These are phyloP conservation scores for Vitis hybrid DNA, from an alignment of 177 flowering plant genomes.

Conservation along the genomic window DNA sequence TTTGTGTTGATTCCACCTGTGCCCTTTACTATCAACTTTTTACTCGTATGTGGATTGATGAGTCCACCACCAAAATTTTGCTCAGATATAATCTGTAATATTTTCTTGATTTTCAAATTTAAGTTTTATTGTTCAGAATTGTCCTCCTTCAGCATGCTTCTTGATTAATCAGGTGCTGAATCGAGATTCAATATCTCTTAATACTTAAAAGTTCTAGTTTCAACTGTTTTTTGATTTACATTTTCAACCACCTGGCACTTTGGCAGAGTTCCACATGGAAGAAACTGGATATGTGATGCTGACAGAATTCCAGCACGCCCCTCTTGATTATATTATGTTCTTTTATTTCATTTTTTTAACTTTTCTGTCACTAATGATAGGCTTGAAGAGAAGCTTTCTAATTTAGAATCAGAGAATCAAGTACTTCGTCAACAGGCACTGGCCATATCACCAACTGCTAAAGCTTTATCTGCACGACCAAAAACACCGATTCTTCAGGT, in stretches of 20 bases:
- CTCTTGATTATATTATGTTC: too few relatives aligned
- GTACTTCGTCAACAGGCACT: conserved; percentile 79
- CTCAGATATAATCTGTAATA: too few relatives aligned
- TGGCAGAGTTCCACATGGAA: too few relatives aligned
- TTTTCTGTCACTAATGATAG: conserved; percentile 19
- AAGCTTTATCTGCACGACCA: conserved; percentile 45
- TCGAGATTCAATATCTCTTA: background rate
- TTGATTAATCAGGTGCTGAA: conserved; percentile 2
- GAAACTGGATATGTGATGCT: too few relatives aligned
- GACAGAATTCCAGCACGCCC: too few relatives aligned
- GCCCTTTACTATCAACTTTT: background rate
- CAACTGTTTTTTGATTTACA: too few relatives aligned
- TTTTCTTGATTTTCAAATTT: background rate
- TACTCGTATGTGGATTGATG: background rate
- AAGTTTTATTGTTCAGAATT: background rate
- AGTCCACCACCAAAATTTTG: background rate
- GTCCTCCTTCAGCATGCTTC: background rate
- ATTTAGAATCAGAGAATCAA: conserved; percentile 76
- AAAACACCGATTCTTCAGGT: conserved; percentile 52
- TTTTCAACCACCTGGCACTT: background rate
- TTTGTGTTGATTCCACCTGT: background rate
- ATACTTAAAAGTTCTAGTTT: too few relatives aligned
- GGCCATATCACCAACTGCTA: conserved; percentile 58
- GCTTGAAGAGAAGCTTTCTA: conserved; percentile 67
- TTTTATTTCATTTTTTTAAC: background rate